A percentile compares a stretch with the other conserved stretches of the same genome.
Conservation (phyloP, 768 basidiomycete genomes). For the Amanita molliuscula region DNA sequence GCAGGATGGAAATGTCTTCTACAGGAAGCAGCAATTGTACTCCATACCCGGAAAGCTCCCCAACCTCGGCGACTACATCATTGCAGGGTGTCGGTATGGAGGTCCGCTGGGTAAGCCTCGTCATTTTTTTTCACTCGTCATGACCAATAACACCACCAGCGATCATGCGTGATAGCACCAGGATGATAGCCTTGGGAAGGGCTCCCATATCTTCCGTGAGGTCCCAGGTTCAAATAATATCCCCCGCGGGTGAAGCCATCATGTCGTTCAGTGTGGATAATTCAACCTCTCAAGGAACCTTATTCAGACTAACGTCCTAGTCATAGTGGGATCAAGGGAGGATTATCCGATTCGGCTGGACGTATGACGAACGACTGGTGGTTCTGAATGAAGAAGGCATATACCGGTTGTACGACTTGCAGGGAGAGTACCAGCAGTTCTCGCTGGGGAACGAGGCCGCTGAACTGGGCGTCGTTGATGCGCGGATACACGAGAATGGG, state of each 20-base stretch:
- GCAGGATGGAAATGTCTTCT: conserved; percentile 81
- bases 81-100: conserved; percentile 77
- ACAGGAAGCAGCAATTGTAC: conserved; percentile 78
- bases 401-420: conserved; percentile 83
- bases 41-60: conserved; percentile 71
- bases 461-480: conserved; percentile 78
- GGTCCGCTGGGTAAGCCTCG: conserved; percentile 71
- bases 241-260: conserved; percentile 70
- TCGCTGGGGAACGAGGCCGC: conserved; percentile 76
- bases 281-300: conserved; percentile 9
- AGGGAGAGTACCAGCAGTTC: conserved; percentile 77
- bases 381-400: conserved; percentile 88
- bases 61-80: conserved; percentile 66
- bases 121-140: background rate
- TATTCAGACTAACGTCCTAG: conserved; percentile 10
- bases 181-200: conserved; percentile 63
- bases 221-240: conserved; percentile 81
- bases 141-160: conserved; percentile 34
- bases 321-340: conserved; percentile 83
- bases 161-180: conserved; percentile 76
- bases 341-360: conserved; percentile 80
- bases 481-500: conserved; percentile 78
- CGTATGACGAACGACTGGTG: conserved; percentile 67
- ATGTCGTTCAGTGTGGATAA: conserved; percentile 64
- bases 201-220: conserved; percentile 48